A percentile compares a stretch with the other conserved stretches of the same genome.
Conservation (phyloP, 2,329 filamentous ascomycete species). For the Fusarium sambucinum region DNA sequence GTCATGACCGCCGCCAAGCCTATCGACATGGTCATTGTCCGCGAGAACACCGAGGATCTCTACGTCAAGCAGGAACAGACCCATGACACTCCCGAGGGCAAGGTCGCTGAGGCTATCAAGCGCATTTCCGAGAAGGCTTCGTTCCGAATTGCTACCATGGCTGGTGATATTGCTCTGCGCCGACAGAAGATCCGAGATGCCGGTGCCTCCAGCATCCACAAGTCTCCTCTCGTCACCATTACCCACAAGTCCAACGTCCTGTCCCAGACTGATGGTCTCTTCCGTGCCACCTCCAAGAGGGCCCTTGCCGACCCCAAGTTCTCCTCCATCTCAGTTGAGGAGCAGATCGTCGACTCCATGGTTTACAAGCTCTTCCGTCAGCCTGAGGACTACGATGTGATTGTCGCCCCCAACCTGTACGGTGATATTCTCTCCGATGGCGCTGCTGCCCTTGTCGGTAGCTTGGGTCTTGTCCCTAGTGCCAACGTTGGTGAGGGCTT, state of each 20-base stretch:
- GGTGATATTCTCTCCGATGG: conserved; percentile 97
- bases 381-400: conserved; percentile 94
- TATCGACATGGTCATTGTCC: conserved; percentile 97
- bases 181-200: conserved; percentile 82
- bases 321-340: conserved; percentile 77
- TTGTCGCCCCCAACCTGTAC: conserved; percentile 97
- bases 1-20: conserved; percentile 73
- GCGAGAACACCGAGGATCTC: conserved; percentile 98
- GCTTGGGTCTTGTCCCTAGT: conserved; percentile 89
- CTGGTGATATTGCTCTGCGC: conserved; percentile 91
- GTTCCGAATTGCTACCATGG: conserved; percentile 89
- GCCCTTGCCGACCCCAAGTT: conserved; percentile 78
- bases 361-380: conserved; percentile 99
- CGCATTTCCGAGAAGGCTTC: conserved; percentile 90
- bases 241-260: conserved; percentile 99
- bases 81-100: conserved; percentile 77
- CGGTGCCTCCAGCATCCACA: conserved; percentile 70
- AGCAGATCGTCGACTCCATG: conserved; percentile 99
- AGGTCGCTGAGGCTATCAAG: conserved; percentile 97
- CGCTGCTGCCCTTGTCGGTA: conserved; percentile 92
- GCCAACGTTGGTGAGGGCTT: conserved; percentile 96
- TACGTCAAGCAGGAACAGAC: conserved; percentile 98
- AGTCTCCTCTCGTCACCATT: conserved; percentile 84
- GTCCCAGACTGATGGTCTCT: conserved; percentile 94
- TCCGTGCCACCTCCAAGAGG: conserved; percentile 81